These are phyloP conservation scores for Saccharomycopsis fibuligera DNA, from an alignment of 805 yeast species.

Conservation along the genomic window DNA sequence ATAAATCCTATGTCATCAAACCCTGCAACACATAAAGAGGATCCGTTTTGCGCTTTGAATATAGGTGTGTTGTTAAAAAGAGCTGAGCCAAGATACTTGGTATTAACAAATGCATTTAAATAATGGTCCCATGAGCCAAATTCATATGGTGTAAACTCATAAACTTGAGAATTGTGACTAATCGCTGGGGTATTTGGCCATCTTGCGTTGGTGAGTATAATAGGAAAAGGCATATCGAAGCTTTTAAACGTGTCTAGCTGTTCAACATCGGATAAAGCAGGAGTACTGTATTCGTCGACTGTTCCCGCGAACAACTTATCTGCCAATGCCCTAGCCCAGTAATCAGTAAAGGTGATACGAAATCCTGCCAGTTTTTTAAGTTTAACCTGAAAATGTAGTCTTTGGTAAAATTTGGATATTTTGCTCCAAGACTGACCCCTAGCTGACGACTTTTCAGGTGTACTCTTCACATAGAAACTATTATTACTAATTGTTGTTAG, in stretches of 20 bases:
- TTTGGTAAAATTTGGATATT: constrained; percentile 41
- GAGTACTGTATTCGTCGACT: constrained; percentile 57
- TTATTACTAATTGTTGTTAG: too few species aligned
- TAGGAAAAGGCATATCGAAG: constrained; percentile 67
- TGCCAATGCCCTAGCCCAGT: constrained; percentile 60
- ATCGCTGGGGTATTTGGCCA: constrained; percentile 30
- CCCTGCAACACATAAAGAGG: constrained; percentile 40
- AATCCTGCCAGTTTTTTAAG: constrained; percentile 48
- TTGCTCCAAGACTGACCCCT: constrained; percentile 23
- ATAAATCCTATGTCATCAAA: constrained; percentile 56
- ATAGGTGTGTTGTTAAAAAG: constrained; percentile 35
- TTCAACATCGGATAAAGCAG: constrained; percentile 50
- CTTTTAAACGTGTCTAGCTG: constrained; percentile 52
- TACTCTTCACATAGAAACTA: too few species aligned
- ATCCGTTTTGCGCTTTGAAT: constrained; percentile 23
- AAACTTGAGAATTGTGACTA: constrained; percentile 36
- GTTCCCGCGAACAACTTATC: constrained; percentile 44
- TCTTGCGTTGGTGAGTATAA: constrained; percentile 48
- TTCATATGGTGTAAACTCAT: constrained; percentile 60
- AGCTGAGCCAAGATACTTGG: constrained; percentile 47
- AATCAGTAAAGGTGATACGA: constrained; percentile 55
- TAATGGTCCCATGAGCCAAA: constrained; percentile 61
- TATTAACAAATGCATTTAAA: constrained; percentile 41
- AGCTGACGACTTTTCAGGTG: too few species aligned
- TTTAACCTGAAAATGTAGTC: constrained; percentile 47